These are phyloP conservation scores for Coelastrella sp. DNA, from an alignment of 139 green algal genomes.

Conservation along the genomic window DNA sequence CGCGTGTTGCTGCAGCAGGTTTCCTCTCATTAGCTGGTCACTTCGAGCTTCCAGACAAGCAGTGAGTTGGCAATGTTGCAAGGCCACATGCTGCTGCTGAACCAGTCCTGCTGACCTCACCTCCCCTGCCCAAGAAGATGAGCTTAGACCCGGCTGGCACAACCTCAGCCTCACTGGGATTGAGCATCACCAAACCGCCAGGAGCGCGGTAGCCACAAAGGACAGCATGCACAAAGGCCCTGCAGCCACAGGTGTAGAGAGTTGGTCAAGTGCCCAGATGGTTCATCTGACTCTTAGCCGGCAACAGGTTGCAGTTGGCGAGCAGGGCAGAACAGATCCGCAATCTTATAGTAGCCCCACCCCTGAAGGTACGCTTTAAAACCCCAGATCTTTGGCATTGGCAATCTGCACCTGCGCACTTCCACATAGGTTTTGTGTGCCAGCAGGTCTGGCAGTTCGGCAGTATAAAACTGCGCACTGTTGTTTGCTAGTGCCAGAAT, in stretches of 20 bases:
- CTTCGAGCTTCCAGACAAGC: too few species aligned
- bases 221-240: constrained; percentile 30
- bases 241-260: background rate
- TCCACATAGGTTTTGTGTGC: constrained; percentile 11
- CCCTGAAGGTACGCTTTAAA: too few species aligned
- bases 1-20: background rate
- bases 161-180: constrained; percentile 1
- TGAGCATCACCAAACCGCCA: background rate
- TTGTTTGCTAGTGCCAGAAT: constrained; percentile 26
- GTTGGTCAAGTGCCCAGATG: too few species aligned
- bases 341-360: too few species aligned
- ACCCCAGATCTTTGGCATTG: background rate
- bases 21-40: too few species aligned
- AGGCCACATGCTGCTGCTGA: too few species aligned
- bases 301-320: too few species aligned
- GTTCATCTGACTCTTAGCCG: too few species aligned
- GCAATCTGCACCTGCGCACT: constrained; percentile 15
- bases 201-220: constrained; percentile 21
- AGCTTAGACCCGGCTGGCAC: constrained; percentile 2
- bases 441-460: background rate
- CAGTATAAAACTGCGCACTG: constrained; percentile 30
- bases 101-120: background rate
- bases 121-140: constrained; percentile 42
- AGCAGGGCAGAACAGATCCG: too few species aligned
- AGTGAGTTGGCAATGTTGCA: too few species aligned